Base-by-base conservation (phyloP, 192 early-diverging fungal genomes). In the Coemansia sp. region DNA sequence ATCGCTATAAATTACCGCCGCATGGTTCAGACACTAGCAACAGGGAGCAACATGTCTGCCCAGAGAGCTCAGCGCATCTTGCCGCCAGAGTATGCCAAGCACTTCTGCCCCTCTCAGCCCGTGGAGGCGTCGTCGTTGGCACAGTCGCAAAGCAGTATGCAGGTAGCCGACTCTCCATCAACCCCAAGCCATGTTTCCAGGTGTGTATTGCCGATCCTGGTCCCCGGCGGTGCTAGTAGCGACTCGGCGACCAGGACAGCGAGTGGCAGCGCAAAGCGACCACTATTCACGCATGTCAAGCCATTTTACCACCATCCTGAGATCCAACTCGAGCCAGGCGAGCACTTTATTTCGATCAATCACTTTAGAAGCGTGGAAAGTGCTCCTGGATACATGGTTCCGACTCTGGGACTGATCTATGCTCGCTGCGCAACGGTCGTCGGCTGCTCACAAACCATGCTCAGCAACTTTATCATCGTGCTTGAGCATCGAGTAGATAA, bases 371-470 rank as follows among this genome's bases (percentile, higher is more conserved):
- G 10, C 29, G 15, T 22, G 30, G 40, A 12, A 13, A 53, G 20
- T 44, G 24, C 20, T 1, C 62, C 59, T 3, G 78, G 78, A 16
- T 82, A 82, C 63, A 73, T 70, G 58, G 43, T 76, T 6, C 74
- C 79, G 12, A 62, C 41, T 2, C 38, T 82, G n/a, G 79, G 79
- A 2, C 65, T 82, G 50, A 44, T 82, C 5, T 20, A 69, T 7
- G 71, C 70, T 18, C 79, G 79, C 24, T 76, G 79, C n/a, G 70
- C 79, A 30, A 58, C 59, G 61, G 30, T 82, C 27, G 63, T 73
- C 12, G 79, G 79, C 15, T 73, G 67, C 40, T 56, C 62, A 10
- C 63, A 69, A 32, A 18, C 52, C 2, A 59, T 18, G n/a, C 64
- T 81, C 9, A 22, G 27, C 41, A 59, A 55, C 11, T 35, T 13